Evolutionary conservation across 306 rosid genomes (phyloP), one percentile per base, ranked within the genome.

Genomic region (Glycyrrhiza uralensis): DNA sequence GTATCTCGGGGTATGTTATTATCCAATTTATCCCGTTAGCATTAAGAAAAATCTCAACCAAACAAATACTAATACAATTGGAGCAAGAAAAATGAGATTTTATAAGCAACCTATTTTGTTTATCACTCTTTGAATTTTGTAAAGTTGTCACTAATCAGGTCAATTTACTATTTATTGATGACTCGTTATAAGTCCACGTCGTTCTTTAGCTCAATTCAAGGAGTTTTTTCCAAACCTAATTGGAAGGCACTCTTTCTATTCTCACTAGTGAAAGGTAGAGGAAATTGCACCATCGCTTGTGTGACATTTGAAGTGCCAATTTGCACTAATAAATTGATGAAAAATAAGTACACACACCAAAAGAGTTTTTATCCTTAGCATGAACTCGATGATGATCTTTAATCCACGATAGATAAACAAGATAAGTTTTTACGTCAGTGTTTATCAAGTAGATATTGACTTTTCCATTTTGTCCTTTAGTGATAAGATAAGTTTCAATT

Each of bases 381-480:
- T 15, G 13, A 35, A 60, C 7, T 61, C 24, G 12, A 35, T 11
- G 69, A 4, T 74, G 7, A 36, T 73, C 42, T 58, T 24, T 23
- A 46, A 28, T 12, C 2, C 69, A 19, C 15, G 13, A 14, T 9
- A 6, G 28, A 35, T 7, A 47, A 72, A 49, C 79, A 33, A 47
- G 58, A 50, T 73, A 58, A 59, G 79, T 79, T 14, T 73, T 11
- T 15, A 24, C 24, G 72, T 74, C 66, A 66, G 5, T 17, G 20
- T 29, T 72, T 55, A 73, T 66, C 28, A 38, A 73, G 36, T 74
- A 14, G 23, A 59, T 33, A 4, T 28, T 49, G 69, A 36, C 63
- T 73, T 79, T 72, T 72, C 30, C 11, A 9, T 56, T 47, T 60
- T 56, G 66, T 26, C 76, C 14, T 79, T 57, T 56, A 3, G 7